Conservation (phyloP, 495 filamentous ascomycete species). For the Bombardia bombarda region DNA sequence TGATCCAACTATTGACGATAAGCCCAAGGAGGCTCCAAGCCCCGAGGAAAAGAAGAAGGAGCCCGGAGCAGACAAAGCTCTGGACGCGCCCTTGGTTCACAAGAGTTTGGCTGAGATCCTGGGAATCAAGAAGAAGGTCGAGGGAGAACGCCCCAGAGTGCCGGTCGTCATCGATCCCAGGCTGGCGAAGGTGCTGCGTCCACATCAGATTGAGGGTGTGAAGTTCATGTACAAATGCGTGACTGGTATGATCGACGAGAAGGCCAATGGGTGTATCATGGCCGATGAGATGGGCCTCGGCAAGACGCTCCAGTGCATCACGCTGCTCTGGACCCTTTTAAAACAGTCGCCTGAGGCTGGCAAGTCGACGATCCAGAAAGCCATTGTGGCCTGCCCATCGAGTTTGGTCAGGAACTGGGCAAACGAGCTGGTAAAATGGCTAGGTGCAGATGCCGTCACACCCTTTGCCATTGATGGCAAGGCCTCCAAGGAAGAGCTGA, state of each 20-base stretch:
- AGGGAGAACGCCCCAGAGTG: conserved; percentile 73
- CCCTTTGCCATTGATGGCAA: conserved; percentile 98
- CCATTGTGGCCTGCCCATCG: conserved; percentile 96
- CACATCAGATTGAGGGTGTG: conserved; percentile 97
- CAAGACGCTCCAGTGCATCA: conserved; percentile 71
- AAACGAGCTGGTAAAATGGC: conserved; percentile 92
- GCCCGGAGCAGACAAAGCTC: conserved; percentile 39
- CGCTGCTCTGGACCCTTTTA: conserved; percentile 87
- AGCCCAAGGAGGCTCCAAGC: conserved; percentile 47
- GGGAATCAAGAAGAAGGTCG: conserved; percentile 84
- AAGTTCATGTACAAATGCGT: conserved; percentile 95
- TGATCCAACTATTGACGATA: conserved; percentile 90
- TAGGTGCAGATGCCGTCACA: conserved; percentile 81
- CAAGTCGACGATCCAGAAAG: conserved; percentile 91
- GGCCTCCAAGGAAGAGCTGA: conserved; percentile 88
- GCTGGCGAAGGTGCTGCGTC: conserved; percentile 83
- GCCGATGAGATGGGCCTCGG: conserved; percentile 98
- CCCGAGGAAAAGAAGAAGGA: conserved; percentile 46
- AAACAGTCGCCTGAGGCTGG: conserved; percentile 94
- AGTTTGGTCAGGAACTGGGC: conserved; percentile 98
- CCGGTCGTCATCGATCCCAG: conserved; percentile 95
- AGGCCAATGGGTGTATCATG: conserved; percentile 98
- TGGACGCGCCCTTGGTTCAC: conserved; percentile 80
- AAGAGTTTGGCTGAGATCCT: conserved; percentile 94
- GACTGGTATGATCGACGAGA: conserved; percentile 87